Conservation (phyloP, 306 rosid genomes). For the Citrullus mucosospermus region DNA sequence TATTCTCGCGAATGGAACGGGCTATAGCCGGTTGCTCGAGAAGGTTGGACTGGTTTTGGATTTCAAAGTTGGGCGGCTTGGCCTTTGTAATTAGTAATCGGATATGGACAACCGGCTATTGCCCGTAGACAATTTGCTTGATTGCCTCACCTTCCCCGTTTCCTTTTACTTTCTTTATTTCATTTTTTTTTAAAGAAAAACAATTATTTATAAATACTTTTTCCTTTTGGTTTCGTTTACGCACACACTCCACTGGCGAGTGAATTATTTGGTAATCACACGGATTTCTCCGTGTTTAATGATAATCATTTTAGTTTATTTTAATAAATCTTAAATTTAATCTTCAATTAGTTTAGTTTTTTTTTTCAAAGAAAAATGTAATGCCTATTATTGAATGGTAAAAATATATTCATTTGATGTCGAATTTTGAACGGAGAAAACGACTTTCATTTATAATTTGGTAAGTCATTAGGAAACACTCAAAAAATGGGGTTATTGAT, state of each 20-base stretch:
- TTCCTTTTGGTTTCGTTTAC: neutral
- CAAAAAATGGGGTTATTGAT: too few species aligned
- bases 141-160: neutral
- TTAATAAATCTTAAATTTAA: too few species aligned
- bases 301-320: too few species aligned
- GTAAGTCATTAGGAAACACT: too few species aligned
- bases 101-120: conserved; percentile 4
- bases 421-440: too few species aligned
- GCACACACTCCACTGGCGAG: neutral
- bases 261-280: neutral
- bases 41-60: neutral
- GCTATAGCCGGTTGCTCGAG: conserved; percentile 2
- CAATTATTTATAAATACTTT: neutral
- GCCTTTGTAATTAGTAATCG: neutral
- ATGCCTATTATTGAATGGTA: too few species aligned
- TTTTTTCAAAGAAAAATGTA: too few species aligned
- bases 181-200: neutral
- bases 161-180: neutral
- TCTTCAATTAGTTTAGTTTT: too few species aligned
- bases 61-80: conserved; percentile 4
- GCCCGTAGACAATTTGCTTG: neutral
- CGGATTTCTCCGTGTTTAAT: neutral
- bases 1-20: neutral
- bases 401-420: too few species aligned
- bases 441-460: too few species aligned